Evolutionary conservation across 768 basidiomycete genomes (phyloP), one percentile per base, ranked within the genome.

Genomic region (Suillus decipiens): DNA sequence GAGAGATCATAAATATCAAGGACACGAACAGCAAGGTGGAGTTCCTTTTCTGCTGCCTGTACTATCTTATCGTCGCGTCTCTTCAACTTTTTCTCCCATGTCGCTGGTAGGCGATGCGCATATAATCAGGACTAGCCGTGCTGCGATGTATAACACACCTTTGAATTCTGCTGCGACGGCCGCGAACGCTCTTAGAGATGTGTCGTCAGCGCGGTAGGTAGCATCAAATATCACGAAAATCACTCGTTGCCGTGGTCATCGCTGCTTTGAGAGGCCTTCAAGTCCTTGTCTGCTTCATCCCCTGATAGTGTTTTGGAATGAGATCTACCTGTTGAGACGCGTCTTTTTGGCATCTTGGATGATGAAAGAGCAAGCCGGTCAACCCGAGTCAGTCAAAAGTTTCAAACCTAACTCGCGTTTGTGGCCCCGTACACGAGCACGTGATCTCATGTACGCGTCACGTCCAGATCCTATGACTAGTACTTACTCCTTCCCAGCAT

Each of bases 141-240:
- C 11, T n/a, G 10, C 31, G 9, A 51, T 14, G 1, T 1, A 9
- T 1, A 0, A 36, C 11, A 61, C 6, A 76, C 74, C 66, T 61
- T 75, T 75, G 66, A 75, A 75, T 41, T 75, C 74, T 19, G 71
- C 69, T 11, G 73, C 73, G 8, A 75, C 69, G 37, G 57, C 73
- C 5, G 75, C 72, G 14, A 73, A 76, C n/a, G 62, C 33, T 47
- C 75, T 75, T 45, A 10, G 17, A 36, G 19, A 28, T 39, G 5
- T 36, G 19, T 37, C 9, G 31, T 48, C 17, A 56, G 19, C 8
- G 10, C 15, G n/a, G 8, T 53, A 17, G 17, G 12, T 48, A 9
- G 10, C 1, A 11, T 28, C 15, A 36, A n/a, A 22, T 6, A 31
- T 7, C 5, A 62, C 66, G 39, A 64, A 22, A 47, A 19, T 42